Conservation (phyloP, 1,284 basidiomycete species). For the Puccinia triticina region DNA sequence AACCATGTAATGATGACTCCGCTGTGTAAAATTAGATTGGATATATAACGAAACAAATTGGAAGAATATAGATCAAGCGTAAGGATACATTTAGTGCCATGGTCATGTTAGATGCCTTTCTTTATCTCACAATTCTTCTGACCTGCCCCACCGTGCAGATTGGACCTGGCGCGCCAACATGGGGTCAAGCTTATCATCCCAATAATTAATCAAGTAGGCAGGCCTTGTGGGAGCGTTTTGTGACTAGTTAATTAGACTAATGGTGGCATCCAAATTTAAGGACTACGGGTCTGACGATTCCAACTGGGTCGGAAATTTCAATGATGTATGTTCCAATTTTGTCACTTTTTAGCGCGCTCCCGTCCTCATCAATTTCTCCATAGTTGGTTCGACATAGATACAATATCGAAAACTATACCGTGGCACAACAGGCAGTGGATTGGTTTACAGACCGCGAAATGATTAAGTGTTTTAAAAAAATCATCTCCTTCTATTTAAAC, state of each 20-base stretch:
- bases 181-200: conserved; percentile 49
- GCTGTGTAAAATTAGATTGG: conserved; percentile 33
- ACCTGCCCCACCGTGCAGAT: background rate
- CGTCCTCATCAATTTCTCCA: background rate
- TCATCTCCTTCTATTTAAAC: conserved; percentile 35
- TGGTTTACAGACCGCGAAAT: conserved; percentile 47
- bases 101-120: background rate
- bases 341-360: background rate
- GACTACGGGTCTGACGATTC: conserved; percentile 25
- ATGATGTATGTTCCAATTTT: conserved; percentile 32
- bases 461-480: conserved; percentile 29
- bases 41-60: conserved; percentile 50
- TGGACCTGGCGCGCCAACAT: conserved; percentile 34
- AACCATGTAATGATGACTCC: background rate
- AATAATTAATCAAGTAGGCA: conserved; percentile 50
- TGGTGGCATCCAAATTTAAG: background rate
- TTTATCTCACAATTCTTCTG: background rate
- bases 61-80: conserved; percentile 42
- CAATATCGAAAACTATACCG: conserved; percentile 26
- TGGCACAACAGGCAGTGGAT: conserved; percentile 27
- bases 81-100: background rate
- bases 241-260: background rate
- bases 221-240: background rate
- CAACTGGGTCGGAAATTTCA: conserved; percentile 45
- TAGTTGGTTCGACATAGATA: conserved; percentile 49